Percentiles rank a stretch among this genome's conserved stretches.
phyloP scores from a whole-genome alignment of 371 early-diverging fungal species.

The Mycotypha africana region DNA sequence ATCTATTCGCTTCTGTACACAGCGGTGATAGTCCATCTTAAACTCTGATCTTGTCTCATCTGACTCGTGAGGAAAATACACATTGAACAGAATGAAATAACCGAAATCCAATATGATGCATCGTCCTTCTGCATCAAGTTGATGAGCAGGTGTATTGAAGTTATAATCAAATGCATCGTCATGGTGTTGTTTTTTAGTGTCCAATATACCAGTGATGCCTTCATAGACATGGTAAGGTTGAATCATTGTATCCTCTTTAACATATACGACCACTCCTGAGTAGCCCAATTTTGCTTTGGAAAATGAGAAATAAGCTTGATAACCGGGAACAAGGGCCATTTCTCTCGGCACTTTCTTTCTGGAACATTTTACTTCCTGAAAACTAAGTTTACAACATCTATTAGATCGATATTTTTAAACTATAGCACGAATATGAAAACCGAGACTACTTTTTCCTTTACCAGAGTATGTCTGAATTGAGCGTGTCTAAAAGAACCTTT shows the following conservation, averaged over 20 bases:
- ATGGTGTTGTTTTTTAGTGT: background rate
- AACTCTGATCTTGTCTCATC: slow-evolving; percentile 53
- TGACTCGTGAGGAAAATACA: slow-evolving; percentile 74
- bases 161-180: background rate
- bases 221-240: slow-evolving; percentile 56
- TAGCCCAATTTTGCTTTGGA: slow-evolving; percentile 59
- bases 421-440: background rate
- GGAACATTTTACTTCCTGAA: slow-evolving; percentile 79
- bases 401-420: no score
- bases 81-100: slow-evolving; percentile 74
- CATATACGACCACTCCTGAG: slow-evolving; percentile 74
- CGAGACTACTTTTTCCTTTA: slow-evolving; percentile 2
- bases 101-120: slow-evolving; percentile 76
- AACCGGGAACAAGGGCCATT: slow-evolving; percentile 67
- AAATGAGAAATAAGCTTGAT: slow-evolving; percentile 69
- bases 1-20: slow-evolving; percentile 49
- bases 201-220: slow-evolving; percentile 56
- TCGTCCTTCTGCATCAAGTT: slow-evolving; percentile 75
- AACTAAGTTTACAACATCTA: slow-evolving; percentile 20
- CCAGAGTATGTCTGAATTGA: slow-evolving; percentile 73
- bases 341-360: slow-evolving; percentile 52
- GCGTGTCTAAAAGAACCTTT: slow-evolving; percentile 49
- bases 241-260: slow-evolving; percentile 32
- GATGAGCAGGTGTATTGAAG: slow-evolving; percentile 36
- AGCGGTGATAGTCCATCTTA: slow-evolving; percentile 61